A percentile compares a stretch with the other conserved stretches of the same genome.
Conservation (phyloP, 768 basidiomycete species). For the Leccinum longicurvipes region DNA sequence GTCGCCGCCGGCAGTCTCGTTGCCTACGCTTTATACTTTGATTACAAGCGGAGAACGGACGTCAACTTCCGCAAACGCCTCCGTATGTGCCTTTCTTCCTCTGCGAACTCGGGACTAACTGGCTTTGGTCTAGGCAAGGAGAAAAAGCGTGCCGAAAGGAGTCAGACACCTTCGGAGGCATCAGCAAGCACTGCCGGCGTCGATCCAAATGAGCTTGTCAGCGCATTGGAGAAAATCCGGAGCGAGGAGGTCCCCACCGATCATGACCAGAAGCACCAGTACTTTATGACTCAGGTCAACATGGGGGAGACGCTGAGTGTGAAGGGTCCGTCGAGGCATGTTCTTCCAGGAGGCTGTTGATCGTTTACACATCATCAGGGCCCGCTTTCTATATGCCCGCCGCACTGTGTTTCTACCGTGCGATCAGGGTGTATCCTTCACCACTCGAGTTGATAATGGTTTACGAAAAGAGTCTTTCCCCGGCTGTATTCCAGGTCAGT, state of each 20-base stretch:
- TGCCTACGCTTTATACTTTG: constrained; percentile 91
- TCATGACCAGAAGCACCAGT: constrained; percentile 79
- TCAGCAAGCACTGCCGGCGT: constrained; percentile 28
- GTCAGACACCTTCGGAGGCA: constrained; percentile 44
- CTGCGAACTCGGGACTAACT: not conserved
- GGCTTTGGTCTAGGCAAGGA: constrained; percentile 67
- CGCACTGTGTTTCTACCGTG: constrained; percentile 89
- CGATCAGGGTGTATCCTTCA: constrained; percentile 90
- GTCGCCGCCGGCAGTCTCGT: constrained; percentile 53
- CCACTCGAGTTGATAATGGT: constrained; percentile 93
- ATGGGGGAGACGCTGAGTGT: constrained; percentile 81
- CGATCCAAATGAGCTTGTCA: constrained; percentile 52
- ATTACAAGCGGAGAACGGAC: constrained; percentile 91
- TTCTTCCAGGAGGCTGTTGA: not conserved
- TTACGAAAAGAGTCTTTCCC: constrained; percentile 87
- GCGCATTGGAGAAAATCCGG: constrained; percentile 63
- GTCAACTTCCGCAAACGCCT: constrained; percentile 83
- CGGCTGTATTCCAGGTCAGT: constrained; percentile 72
- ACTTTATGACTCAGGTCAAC: constrained; percentile 88
- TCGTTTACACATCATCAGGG: constrained; percentile 45
- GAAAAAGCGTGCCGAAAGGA: constrained; percentile 83
- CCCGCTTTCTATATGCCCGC: constrained; percentile 74
- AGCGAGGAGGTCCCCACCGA: constrained; percentile 63
- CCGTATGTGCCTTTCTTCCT: constrained; percentile 49
- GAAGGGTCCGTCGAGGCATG: constrained; percentile 48